Percentiles rank a stretch among this genome's conserved stretches.
phyloP scores from a whole-genome alignment of 306 rosid genomes.

The Glycine tomentella region DNA sequence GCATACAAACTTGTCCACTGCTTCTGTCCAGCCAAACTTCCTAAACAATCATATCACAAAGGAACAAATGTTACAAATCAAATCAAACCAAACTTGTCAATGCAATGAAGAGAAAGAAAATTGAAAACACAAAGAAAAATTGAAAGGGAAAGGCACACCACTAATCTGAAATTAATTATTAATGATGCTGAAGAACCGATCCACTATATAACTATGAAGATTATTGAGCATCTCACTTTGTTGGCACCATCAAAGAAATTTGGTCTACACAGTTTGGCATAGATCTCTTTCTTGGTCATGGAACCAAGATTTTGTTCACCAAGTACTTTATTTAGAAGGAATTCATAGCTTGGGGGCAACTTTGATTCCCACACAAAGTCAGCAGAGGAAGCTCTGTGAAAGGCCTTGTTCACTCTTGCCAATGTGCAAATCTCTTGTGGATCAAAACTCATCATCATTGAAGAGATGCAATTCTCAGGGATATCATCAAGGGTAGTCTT shows the following conservation, averaged over 20 bases:
- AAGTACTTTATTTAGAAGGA: slow-evolving; percentile 53
- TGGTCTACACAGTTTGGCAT: slow-evolving; percentile 61
- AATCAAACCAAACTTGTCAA: not conserved
- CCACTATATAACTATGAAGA: slow-evolving; percentile 22
- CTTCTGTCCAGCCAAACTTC: slow-evolving; percentile 76
- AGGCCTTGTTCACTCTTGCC: slow-evolving; percentile 62
- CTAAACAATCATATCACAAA: slow-evolving; percentile 40
- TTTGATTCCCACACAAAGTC: slow-evolving; percentile 83
- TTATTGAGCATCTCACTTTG: slow-evolving; percentile 55
- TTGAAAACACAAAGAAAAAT: not conserved
- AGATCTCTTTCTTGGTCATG: slow-evolving; percentile 64
- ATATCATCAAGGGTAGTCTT: slow-evolving; percentile 64
- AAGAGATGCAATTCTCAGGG: slow-evolving; percentile 76
- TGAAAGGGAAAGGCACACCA: not conserved
- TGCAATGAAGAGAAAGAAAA: not conserved
- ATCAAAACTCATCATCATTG: slow-evolving; percentile 60
- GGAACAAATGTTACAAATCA: not conserved
- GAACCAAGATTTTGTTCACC: slow-evolving; percentile 22
- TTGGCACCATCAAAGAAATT: slow-evolving; percentile 67
- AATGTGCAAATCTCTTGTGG: slow-evolving; percentile 79
- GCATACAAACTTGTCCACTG: slow-evolving; percentile 63
- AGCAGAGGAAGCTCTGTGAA: slow-evolving; percentile 70
- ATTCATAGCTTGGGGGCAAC: slow-evolving; percentile 64
- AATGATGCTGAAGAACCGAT: not conserved
- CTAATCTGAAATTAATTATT: too few species aligned